Evolutionary conservation across 2,329 filamentous ascomycete genomes (phyloP), one percentile per base, ranked within the genome.

Genomic region (Samsoniella hepiali): DNA sequence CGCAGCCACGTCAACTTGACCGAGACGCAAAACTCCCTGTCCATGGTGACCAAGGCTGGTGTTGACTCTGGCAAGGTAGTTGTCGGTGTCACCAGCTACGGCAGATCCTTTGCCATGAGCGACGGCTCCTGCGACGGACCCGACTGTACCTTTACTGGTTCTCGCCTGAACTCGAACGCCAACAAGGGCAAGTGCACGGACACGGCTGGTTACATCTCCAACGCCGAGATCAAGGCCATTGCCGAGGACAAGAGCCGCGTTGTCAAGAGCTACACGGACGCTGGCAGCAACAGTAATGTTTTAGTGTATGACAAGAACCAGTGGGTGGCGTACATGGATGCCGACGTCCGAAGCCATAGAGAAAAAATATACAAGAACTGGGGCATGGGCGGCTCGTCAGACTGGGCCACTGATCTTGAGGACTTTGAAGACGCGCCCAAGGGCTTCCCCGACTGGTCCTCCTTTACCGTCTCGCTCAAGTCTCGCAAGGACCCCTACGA

Each of bases 31-130:
- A 44, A 22, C 17, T 29, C 49, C 11, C 65, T 78, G 0, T 65
- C 71, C 29, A 78, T 78, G 72, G 71, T 76, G 59, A 78, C 75
- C n/a, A 74, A 77, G 44, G 72, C 72, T 13, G 68, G 69, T 9
- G 68, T 74, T 8, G 62, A 66, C 2, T 63, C 68, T 0, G 69
- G 67, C 62, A 72, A 74, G 64, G 63, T 77, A 9, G 40, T 73
- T 7, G 71, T 76, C 10, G 74, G 75, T 15, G 68, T 73, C 3
- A 27, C 70, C 0, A 73, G 72, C 66, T 78, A 67, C 47, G 72
- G 72, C 0, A 64, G 73, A 1, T 69, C 66, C 0, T 75, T 75
- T 63, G 60, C 69, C 9, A 75, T 75, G 72, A 63, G 66, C 0
- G 40, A 66, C 2, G 17, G 65, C 0, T 63, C 64, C 5, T 76